These are phyloP conservation scores for Heimioporus retisporus DNA, from an alignment of 1,284 basidiomycete species.

Conservation along the genomic window DNA sequence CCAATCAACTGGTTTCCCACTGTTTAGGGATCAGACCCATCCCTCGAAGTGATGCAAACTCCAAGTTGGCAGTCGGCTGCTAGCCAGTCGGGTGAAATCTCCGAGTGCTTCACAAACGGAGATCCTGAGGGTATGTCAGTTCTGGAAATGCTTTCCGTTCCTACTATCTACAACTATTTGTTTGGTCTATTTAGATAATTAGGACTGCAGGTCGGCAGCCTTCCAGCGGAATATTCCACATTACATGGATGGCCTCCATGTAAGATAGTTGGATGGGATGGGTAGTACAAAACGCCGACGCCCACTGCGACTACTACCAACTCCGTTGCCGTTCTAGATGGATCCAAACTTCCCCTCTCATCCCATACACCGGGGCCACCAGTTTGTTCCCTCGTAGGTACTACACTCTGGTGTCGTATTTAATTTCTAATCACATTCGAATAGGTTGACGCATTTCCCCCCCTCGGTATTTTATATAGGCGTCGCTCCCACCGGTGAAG, in stretches of 20 bases:
- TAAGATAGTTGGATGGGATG: slow-evolving; percentile 23
- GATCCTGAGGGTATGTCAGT: too few relatives aligned
- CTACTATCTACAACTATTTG: too few relatives aligned
- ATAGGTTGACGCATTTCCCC: not conserved
- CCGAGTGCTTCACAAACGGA: too few relatives aligned
- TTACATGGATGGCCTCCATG: slow-evolving; percentile 4
- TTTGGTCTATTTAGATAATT: not conserved
- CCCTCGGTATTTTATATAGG: not conserved
- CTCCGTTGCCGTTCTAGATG: not conserved
- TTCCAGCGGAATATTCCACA: slow-evolving; percentile 16
- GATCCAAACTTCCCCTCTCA: not conserved
- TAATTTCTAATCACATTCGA: not conserved
- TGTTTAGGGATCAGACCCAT: too few relatives aligned
- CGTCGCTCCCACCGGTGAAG: too few relatives aligned
- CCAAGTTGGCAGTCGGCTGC: too few relatives aligned
- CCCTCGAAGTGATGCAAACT: not conserved
- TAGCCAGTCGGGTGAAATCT: too few relatives aligned
- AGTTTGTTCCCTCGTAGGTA: slow-evolving; percentile 2
- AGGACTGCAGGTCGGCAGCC: not conserved
- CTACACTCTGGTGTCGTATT: too few relatives aligned
- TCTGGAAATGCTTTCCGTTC: not conserved
- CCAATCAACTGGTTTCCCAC: too few relatives aligned
- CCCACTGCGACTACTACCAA: not conserved
- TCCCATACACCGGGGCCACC: not conserved
- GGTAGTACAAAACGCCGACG: slow-evolving; percentile 7